Percentiles rank a stretch among this genome's conserved stretches.
phyloP scores from a whole-genome alignment of 176 grass and related monocot genomes.

The Saccharum spontaneum region DNA sequence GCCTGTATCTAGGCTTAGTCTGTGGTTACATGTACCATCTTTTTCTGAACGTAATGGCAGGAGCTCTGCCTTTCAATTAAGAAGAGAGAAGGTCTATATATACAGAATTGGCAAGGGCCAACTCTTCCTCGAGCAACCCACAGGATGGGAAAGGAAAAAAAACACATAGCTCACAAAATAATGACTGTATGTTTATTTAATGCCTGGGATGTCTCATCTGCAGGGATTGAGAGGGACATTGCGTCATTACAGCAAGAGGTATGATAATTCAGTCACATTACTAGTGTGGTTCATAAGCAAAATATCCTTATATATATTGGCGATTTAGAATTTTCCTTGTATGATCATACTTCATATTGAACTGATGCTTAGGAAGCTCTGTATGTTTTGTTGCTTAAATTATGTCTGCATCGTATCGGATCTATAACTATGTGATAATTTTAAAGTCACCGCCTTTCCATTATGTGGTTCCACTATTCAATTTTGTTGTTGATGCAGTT shows the following conservation, averaged over 20 bases:
- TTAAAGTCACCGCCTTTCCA: conserved; percentile 1
- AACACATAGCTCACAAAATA: neutral
- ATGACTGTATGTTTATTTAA: neutral
- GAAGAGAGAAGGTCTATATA: neutral
- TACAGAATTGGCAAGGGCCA: neutral
- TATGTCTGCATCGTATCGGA: conserved; percentile 1
- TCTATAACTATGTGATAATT: neutral
- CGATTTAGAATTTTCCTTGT: conserved; percentile 1
- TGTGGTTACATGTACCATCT: neutral
- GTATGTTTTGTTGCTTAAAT: neutral
- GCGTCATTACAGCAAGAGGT: conserved; percentile 81
- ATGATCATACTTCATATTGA: conserved; percentile 8
- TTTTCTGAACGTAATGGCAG: neutral
- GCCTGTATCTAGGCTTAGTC: neutral
- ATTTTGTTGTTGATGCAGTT: conserved; percentile 18
- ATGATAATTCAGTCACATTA: conserved; percentile 16
- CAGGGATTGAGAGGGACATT: conserved; percentile 89
- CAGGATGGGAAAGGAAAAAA: neutral
- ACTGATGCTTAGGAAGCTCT: conserved; percentile 13
- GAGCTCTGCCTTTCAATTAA: neutral
- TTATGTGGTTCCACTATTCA: neutral
- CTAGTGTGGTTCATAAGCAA: neutral
- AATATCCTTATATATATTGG: neutral
- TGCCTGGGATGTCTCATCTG: conserved; percentile 22
- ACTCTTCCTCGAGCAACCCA: neutral